Evolutionary conservation across 1,284 basidiomycete species (phyloP).

Genomic region (Phellopilus nigrolimitatus): DNA sequence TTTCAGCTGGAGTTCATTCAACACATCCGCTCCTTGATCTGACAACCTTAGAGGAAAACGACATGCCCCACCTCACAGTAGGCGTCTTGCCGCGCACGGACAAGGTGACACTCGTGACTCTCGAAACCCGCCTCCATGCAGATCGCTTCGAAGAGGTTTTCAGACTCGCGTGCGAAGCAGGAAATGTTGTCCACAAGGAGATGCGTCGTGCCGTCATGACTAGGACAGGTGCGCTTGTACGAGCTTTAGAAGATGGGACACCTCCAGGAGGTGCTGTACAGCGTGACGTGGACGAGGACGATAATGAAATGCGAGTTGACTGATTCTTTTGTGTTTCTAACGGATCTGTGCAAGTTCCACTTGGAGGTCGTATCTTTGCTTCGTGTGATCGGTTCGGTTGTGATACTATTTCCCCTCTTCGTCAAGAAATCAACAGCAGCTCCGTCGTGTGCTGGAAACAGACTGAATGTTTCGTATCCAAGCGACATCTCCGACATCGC

Average conservation of each 20-base stretch:
- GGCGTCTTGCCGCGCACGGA: constrained; percentile 82
- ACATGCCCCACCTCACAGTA: constrained; percentile 83
- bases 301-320: constrained; percentile 18
- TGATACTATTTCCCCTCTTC: background rate
- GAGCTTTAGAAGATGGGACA: constrained; percentile 33
- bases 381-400: background rate
- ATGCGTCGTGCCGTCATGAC: constrained; percentile 74
- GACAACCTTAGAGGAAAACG: constrained; percentile 84
- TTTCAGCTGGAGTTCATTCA: constrained; percentile 77
- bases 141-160: constrained; percentile 92
- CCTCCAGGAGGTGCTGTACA: constrained; percentile 5
- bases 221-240: constrained; percentile 60
- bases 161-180: constrained; percentile 71
- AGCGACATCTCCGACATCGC: constrained; percentile 19
- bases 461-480: constrained; percentile 11
- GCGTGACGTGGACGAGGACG: constrained; percentile 16
- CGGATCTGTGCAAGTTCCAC: background rate
- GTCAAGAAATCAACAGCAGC: background rate
- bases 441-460: no score
- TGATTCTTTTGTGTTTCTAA: background rate
- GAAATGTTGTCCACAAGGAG: constrained; percentile 75
- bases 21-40: constrained; percentile 83
- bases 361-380: no score
- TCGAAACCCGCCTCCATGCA: constrained; percentile 93
- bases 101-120: constrained; percentile 82